These are phyloP conservation scores for Begonia masoniana DNA, from an alignment of 306 rosid species.

Conservation along the genomic window DNA sequence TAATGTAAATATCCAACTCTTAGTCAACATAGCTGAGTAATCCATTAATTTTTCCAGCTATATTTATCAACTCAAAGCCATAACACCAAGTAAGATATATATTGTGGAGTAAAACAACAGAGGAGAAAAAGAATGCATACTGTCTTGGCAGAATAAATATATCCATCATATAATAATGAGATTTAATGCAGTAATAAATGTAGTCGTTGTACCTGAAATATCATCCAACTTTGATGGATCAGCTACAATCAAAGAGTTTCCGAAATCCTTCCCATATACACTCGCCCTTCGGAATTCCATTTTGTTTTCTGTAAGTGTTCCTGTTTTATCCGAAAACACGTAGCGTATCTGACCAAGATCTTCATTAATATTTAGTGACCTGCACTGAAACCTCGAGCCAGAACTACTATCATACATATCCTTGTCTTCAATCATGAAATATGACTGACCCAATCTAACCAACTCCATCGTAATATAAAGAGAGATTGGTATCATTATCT, in stretches of 20 bases:
- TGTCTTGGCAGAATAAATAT: no score
- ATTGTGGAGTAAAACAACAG: no score
- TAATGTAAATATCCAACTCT: not conserved
- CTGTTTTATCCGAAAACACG: constrained; percentile 90
- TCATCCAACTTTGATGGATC: constrained; percentile 18
- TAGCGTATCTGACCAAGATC: constrained; percentile 96
- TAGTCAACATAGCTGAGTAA: no score
- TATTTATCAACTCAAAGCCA: no score
- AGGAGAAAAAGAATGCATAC: no score
- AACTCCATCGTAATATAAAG: constrained; percentile 95
- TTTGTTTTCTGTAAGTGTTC: constrained; percentile 93
- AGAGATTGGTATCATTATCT: constrained; percentile 98
- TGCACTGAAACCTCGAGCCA: constrained; percentile 87
- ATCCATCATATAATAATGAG: not conserved
- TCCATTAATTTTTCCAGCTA: no score
- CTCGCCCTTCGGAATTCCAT: constrained; percentile 95
- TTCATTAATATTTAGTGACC: constrained; percentile 94
- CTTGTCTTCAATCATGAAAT: constrained; percentile 84
- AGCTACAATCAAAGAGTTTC: constrained; percentile 27
- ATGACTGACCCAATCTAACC: constrained; percentile 95
- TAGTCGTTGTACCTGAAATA: constrained; percentile 28
- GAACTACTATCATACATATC: constrained; percentile 58
- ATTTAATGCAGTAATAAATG: not conserved
- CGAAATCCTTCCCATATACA: constrained; percentile 52
- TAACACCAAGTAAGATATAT: no score